Percentiles rank a stretch among this genome's conserved stretches.
phyloP scores from a whole-genome alignment of 1,139 yeast genomes.

The Lodderomyces elongisporus region DNA sequence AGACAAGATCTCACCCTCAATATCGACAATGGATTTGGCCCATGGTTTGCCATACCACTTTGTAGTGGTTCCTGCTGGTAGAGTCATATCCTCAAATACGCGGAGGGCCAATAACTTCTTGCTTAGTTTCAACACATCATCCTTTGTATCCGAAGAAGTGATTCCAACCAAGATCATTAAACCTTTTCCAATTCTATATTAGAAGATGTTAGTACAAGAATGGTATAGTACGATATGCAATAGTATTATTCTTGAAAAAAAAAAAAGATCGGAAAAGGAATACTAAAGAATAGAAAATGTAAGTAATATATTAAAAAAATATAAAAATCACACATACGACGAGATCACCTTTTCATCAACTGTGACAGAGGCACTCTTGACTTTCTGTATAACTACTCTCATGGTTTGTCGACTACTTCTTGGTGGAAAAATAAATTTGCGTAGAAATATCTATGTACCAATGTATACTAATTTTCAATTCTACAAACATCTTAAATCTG shows the following conservation, averaged over 20 bases:
- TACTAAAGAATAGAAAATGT: no score
- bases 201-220: not conserved
- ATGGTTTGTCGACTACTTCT: no score
- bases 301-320: no score
- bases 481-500: no score
- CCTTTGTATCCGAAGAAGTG: conserved; percentile 66
- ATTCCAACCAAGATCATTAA: conserved; percentile 81
- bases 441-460: no score
- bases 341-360: conserved; percentile 71
- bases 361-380: conserved; percentile 78
- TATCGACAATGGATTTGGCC: conserved; percentile 37
- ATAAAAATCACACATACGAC: conserved; percentile 38
- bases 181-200: conserved; percentile 59
- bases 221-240: not conserved
- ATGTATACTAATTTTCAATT: no score
- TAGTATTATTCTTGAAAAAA: no score
- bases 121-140: conserved; percentile 66
- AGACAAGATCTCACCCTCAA: conserved; percentile 24
- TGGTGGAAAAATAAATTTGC: no score
- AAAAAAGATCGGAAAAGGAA: no score
- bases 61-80: conserved; percentile 27
- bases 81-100: conserved; percentile 58
- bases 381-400: conserved; percentile 88
- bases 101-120: conserved; percentile 60
- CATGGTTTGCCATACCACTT: conserved; percentile 62